Evolutionary conservation across 192 early-diverging fungal genomes (phyloP).

Genomic region (Helicostylum pulchrum): DNA sequence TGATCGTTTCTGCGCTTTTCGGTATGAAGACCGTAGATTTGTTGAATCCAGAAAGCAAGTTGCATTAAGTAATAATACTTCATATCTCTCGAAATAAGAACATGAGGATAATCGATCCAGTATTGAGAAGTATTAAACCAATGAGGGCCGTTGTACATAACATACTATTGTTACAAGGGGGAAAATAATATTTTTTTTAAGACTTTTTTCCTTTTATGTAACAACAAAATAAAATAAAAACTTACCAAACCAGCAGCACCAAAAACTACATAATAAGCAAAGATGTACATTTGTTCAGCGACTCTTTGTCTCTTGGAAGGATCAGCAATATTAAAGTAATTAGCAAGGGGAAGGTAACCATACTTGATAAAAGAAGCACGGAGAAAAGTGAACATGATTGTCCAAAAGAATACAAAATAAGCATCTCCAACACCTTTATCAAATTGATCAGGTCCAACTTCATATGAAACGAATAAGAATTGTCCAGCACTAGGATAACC

Average conservation of each 20-base stretch:
- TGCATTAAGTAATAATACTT: slow-evolving; percentile 77
- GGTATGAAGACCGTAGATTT: slow-evolving; percentile 68
- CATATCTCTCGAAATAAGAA: slow-evolving; percentile 45
- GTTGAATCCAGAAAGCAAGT: slow-evolving; percentile 78
- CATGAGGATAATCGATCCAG: slow-evolving; percentile 73
- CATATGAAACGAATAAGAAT: slow-evolving; percentile 14
- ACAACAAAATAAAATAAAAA: neutral
- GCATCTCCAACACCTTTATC: slow-evolving; percentile 54
- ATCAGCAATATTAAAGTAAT: slow-evolving; percentile 35
- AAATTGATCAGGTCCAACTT: slow-evolving; percentile 21
- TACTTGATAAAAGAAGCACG: slow-evolving; percentile 57
- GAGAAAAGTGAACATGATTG: slow-evolving; percentile 60
- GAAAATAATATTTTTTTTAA: neutral
- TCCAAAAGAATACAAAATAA: slow-evolving; percentile 64
- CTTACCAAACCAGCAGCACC: slow-evolving; percentile 61
- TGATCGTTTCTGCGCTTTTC: slow-evolving; percentile 76
- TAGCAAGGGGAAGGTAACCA: slow-evolving; percentile 43
- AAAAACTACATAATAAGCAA: slow-evolving; percentile 62
- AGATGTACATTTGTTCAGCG: slow-evolving; percentile 70
- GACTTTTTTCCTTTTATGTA: neutral
- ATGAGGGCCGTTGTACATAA: slow-evolving; percentile 65
- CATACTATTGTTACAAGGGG: slow-evolving; percentile 34
- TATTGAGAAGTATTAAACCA: slow-evolving; percentile 70
- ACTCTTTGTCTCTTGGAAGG: slow-evolving; percentile 49
- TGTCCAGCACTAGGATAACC: slow-evolving; percentile 11